A percentile compares a stretch with the other conserved stretches of the same genome.
These are phyloP conservation scores for Trifolium repens DNA, from an alignment of 306 rosid genomes.

Conservation along the genomic window DNA sequence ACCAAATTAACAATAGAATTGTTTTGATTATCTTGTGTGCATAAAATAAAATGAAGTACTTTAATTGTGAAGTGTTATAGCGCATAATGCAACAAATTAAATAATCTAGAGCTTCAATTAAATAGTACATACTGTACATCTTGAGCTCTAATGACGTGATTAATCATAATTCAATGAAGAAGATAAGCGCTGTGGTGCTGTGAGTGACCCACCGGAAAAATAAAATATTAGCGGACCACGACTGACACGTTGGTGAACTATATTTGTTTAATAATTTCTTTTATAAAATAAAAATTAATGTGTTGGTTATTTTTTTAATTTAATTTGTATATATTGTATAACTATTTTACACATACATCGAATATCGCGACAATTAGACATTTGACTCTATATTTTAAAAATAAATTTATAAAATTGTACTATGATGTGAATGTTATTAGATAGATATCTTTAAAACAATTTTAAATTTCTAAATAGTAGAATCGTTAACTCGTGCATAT, in stretches of 20 bases:
- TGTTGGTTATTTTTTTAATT: too few relatives aligned
- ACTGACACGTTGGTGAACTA: background rate
- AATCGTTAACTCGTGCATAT: too few relatives aligned
- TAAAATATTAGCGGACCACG: constrained; percentile 30
- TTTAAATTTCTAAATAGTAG: too few relatives aligned
- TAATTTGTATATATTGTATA: too few relatives aligned
- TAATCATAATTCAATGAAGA: constrained; percentile 4
- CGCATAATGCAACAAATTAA: background rate
- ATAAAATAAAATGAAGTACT: background rate
- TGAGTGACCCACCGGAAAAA: constrained; percentile 50
- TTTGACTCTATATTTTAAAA: too few relatives aligned
- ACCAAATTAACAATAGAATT: background rate
- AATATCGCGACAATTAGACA: too few relatives aligned
- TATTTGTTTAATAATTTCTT: background rate
- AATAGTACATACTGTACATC: too few relatives aligned
- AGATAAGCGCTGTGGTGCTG: constrained; percentile 33
- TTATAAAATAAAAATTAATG: too few relatives aligned
- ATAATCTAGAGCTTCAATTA: background rate
- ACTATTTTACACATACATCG: too few relatives aligned
- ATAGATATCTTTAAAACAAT: too few relatives aligned
- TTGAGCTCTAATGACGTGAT: background rate
- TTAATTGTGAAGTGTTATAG: background rate
- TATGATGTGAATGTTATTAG: too few relatives aligned
- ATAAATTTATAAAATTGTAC: too few relatives aligned
- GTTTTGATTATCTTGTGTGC: background rate